Base-by-base conservation (phyloP, 495 filamentous ascomycete genomes). In the Daldinia vernicosa region DNA sequence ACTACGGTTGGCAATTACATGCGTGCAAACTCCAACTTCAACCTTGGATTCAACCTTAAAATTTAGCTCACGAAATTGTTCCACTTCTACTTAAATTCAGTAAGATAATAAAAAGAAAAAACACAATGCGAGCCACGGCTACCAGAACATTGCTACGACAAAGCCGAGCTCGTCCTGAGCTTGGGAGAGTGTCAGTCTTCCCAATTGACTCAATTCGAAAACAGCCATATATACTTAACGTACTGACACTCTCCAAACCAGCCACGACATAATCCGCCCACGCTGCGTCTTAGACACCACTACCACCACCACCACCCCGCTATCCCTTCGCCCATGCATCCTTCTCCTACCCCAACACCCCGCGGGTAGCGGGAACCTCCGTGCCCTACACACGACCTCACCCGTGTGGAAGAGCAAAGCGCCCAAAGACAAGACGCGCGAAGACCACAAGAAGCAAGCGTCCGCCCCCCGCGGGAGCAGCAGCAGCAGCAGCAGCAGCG, bases 61-160 rank as follows among this genome's bases (percentile, higher is more conserved):
- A 37, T 39, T 68, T 68, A 62, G 65, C 65, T 62, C 57, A 33
- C 27, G 9, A 53, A 67, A 51, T 28, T 24, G 19, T 19, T 50
- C 37, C 15, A 64, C 22, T 19, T 26, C 8, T 39, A 22, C 32
- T 2, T 33, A 9, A 9, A 33, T 33, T 33, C 9, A 33, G 2
- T 2, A 33, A 33, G 32, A 33, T 4, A 27, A 27, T 33, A 33
- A 33, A 33, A 32, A 11, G 30, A 26, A 32, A 11, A 39, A 30
- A 56, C 43, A 57, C 17, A 19, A 66, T 70, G 63, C 50, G 63
- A 50, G 51, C 35, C 37, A 57, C 60, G 50, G 56, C 67, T 45
- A 30, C 69, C 51, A 66, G 69, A 57, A 35, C 58, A 26, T n/a
- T 76, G 14, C 56, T 77, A 8, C 69, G 67, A 12, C 59, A 62